A percentile compares a stretch with the other conserved stretches of the same genome.
Evolutionary conservation across 225 moss, liverwort and hornwort species (phyloP).

Genomic region (Rhytidiadelphus loreus): DNA sequence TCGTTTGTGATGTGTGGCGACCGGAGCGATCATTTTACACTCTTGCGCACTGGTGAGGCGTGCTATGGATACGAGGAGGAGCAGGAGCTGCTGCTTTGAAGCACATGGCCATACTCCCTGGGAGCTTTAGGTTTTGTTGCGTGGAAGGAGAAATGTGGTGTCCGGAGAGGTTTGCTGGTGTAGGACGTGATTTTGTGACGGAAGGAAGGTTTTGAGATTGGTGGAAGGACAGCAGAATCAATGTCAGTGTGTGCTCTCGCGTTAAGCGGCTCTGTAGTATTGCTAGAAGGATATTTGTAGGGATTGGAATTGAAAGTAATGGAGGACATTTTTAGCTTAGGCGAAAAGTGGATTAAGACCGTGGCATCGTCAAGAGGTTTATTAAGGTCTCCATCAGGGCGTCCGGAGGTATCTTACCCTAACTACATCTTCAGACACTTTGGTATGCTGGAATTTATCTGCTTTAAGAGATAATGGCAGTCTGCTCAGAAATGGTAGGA

Average conservation of each 20-base stretch:
- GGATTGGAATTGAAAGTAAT: conserved; percentile 8
- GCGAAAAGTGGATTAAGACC: conserved; percentile 81
- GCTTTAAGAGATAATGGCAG: neutral
- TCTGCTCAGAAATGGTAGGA: neutral
- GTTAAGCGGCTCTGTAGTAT: neutral
- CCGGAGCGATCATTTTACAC: neutral
- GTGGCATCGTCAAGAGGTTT: conserved; percentile 64
- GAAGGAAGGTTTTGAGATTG: conserved; percentile 18
- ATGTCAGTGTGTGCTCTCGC: conserved; percentile 8
- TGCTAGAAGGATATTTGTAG: neutral
- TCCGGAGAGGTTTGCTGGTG: conserved; percentile 7
- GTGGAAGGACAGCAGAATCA: conserved; percentile 11
- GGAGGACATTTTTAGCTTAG: conserved; percentile 58
- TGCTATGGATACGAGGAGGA: conserved; percentile 4
- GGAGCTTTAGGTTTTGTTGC: conserved; percentile 12
- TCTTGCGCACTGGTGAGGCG: neutral
- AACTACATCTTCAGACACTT: neutral
- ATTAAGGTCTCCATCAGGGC: conserved; percentile 62
- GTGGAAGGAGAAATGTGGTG: conserved; percentile 28
- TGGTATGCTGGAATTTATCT: neutral
- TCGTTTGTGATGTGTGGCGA: neutral
- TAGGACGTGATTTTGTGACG: conserved; percentile 11
- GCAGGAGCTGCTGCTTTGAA: conserved; percentile 8
- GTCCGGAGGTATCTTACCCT: conserved; percentile 66
- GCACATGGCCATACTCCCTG: neutral